Base-by-base conservation (phyloP, 495 filamentous ascomycete genomes). In the Aspergillus sclerotiicarbonarius region DNA sequence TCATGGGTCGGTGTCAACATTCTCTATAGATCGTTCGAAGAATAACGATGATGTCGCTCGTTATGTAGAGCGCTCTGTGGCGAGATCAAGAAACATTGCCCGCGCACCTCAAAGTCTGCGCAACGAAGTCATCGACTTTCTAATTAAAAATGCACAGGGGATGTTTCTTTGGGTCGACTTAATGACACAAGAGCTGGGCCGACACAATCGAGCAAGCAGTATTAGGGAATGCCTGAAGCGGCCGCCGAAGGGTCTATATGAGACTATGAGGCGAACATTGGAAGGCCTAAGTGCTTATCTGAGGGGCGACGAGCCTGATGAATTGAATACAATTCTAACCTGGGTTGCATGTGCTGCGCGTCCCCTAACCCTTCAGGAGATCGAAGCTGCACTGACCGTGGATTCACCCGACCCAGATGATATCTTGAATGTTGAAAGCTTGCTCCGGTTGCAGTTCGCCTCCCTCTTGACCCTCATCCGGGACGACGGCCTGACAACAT, bases 131-230 rank as follows among this genome's bases (percentile, higher is more conserved):
- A 19, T 32, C 6, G 32, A 37, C 0, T 18, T 19, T 12, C 46
- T 56, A 8, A 56, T 31, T 0, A 25, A 46, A 10, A 56, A 56
- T 6, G 43, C 53, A 4, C 41, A 56, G 31, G 53, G 53, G 8
- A 56, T 56, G 53, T 56, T 56, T 9, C 25, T 56, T 25, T 56
- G 53, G 53, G 53, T 47, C 0, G 21, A 56, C 31, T 16, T 56
- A 10, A 56, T 56, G 41, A 13, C 48, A 4, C 30, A 18, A 8
- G 53, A 56, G 12, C 21, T 56, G 13, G 31, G 18, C 20, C 29
- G 53, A 10, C 44, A 56, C 6, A 47, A 39, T 3, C 18, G 53
- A 18, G 53, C 53, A 12, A 46, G 43, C 8, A 56, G 53, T n/a
- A 56, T 56, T 12, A 6, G 44, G n/a, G 43, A 48, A 20, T 31